phyloP scores from a whole-genome alignment of 176 grass and related monocot genomes.

The Oryza punctata region DNA sequence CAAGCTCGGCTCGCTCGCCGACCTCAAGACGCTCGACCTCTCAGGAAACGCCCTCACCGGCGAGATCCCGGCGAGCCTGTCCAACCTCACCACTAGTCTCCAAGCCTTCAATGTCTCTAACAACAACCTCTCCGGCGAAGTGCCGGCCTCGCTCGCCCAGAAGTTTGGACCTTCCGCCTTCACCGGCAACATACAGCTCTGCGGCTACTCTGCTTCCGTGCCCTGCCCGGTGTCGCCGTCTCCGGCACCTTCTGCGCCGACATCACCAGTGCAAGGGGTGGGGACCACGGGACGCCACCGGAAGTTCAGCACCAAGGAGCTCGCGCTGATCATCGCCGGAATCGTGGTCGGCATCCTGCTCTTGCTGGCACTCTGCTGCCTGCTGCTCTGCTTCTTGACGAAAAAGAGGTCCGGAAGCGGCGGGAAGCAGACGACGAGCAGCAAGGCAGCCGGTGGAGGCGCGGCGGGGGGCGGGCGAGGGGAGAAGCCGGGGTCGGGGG shows the following conservation, averaged over 20 bases:
- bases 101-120: slow-evolving; percentile 61
- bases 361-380: slow-evolving; percentile 67
- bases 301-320: slow-evolving; percentile 44
- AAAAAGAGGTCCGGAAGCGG: slow-evolving; percentile 41
- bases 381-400: slow-evolving; percentile 63
- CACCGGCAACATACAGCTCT: slow-evolving; percentile 64
- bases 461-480: slow-evolving; percentile 12
- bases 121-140: slow-evolving; percentile 72
- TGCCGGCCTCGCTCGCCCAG: slow-evolving; percentile 47
- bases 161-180: slow-evolving; percentile 68
- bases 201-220: slow-evolving; percentile 53
- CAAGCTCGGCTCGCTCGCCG: slow-evolving; percentile 42
- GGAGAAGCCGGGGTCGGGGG: slow-evolving; percentile 12
- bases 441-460: background rate
- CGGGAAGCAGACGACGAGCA: slow-evolving; percentile 25
- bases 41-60: slow-evolving; percentile 59
- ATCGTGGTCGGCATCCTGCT: slow-evolving; percentile 39
- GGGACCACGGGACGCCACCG: background rate
- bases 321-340: slow-evolving; percentile 63
- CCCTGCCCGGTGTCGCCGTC: slow-evolving; percentile 49
- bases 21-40: slow-evolving; percentile 66
- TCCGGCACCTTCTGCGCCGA: background rate
- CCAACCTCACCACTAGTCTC: slow-evolving; percentile 59
- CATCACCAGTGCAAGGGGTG: slow-evolving; percentile 10
- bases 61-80: slow-evolving; percentile 55